Percentiles rank a stretch among this genome's conserved stretches.
phyloP scores from a whole-genome alignment of 2,329 filamentous ascomycete genomes.

The Ambrosiella cleistominuta region DNA sequence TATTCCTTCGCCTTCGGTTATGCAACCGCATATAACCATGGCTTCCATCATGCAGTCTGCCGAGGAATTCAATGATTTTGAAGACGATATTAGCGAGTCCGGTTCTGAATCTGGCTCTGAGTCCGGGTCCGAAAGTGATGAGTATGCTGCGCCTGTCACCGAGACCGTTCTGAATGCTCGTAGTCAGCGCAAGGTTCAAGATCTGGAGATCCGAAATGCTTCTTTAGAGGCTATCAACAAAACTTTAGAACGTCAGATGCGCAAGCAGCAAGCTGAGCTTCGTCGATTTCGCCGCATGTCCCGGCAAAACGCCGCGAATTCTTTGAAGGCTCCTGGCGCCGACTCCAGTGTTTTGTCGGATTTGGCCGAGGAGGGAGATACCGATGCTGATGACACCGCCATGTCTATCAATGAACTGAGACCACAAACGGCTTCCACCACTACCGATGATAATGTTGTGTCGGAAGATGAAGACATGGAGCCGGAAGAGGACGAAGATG shows the following conservation, averaged over 20 bases:
- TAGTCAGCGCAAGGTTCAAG: constrained; percentile 83
- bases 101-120: constrained; percentile 9
- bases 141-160: constrained; percentile 21
- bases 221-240: constrained; percentile 90
- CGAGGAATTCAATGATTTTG: constrained; percentile 27
- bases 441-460: background rate
- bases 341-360: constrained; percentile 28
- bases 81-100: background rate
- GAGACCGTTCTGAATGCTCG: constrained; percentile 77
- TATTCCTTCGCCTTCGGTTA: constrained; percentile 2
- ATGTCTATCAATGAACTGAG: constrained; percentile 2
- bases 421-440: background rate
- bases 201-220: constrained; percentile 91
- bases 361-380: constrained; percentile 27
- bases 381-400: constrained; percentile 3
- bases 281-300: constrained; percentile 75
- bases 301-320: constrained; percentile 40
- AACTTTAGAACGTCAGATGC: constrained; percentile 74
- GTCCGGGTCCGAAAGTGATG: constrained; percentile 6
- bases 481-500: constrained; percentile 24
- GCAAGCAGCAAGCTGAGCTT: constrained; percentile 78
- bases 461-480: background rate
- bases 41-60: constrained; percentile 38
- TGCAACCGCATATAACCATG: constrained; percentile 27
- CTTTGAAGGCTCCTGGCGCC: constrained; percentile 25